Conservation (phyloP, 1,139 yeast species). For the Lipomyces yarrowii region DNA sequence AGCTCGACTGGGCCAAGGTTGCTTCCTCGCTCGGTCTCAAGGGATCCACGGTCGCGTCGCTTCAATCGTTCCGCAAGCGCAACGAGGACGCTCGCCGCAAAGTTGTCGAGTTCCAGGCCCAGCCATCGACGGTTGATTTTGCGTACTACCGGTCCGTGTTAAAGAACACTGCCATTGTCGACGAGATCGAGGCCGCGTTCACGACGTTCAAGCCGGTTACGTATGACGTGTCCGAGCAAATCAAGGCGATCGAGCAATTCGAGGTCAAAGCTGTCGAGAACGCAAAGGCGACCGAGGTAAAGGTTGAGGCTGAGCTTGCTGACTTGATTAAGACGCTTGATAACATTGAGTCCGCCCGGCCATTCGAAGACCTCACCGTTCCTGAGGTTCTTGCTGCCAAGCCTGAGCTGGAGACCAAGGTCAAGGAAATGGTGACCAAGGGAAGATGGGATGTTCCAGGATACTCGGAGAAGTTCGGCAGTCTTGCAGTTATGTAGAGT, state of each 20-base stretch:
- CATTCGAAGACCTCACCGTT: conserved; percentile 94
- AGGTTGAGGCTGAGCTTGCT: conserved; percentile 82
- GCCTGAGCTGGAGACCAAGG: conserved; percentile 97
- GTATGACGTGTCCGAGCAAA: conserved; percentile 83
- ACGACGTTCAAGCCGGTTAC: conserved; percentile 77
- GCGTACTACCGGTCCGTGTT: conserved; percentile 74
- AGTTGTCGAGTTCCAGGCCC: conserved; percentile 66
- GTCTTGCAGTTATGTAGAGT: conserved; percentile 33
- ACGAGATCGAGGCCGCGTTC: conserved; percentile 79
- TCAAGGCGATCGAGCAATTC: conserved; percentile 89
- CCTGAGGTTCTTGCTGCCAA: conserved; percentile 93
- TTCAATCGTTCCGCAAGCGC: conserved; percentile 95
- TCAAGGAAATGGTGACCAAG: conserved; percentile 89
- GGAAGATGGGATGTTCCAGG: conserved; percentile 99
- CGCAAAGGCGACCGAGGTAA: conserved; percentile 89
- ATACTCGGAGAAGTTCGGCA: conserved; percentile 49
- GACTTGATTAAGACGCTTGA: conserved; percentile 85
- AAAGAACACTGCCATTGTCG: conserved; percentile 79
- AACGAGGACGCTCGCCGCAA: conserved; percentile 95
- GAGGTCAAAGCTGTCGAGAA: conserved; percentile 95
- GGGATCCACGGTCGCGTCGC: conserved; percentile 86
- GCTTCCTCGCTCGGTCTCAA: conserved; percentile 87
- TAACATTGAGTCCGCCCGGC: conserved; percentile 96
- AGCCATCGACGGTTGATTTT: conserved; percentile 80
- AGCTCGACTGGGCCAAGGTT: conserved; percentile 94